Evolutionary conservation across 192 early-diverging fungal genomes (phyloP), one percentile per base, ranked within the genome.

Genomic region (Chytriomyces hyalinus): DNA sequence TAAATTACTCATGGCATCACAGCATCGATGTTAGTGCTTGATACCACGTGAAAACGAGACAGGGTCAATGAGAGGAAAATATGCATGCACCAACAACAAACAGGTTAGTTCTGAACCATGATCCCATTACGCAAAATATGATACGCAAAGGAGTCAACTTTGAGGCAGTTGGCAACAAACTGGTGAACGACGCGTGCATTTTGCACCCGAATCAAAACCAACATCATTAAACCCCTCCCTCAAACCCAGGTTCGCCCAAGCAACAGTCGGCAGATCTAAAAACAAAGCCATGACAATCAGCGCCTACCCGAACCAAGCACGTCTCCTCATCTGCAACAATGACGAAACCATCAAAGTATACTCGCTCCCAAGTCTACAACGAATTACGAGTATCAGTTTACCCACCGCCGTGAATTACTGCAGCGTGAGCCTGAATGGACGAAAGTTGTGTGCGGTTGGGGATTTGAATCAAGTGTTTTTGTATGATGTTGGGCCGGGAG

Each of bases 291-390:
- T 95, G 60, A 88, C 82, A 60, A 92, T 95, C 50, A 87, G 90
- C 2, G 70, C 86, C 20, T 83, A 90, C 49, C 73, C 80, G 26
- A 87, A 76, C 22, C 68, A 88, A 22, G 91, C 91, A 1, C 91
- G 93, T 5, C 84, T 98, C 6, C 73, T 97, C 73, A 92, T 95
- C 26, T 94, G 95, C 84, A 97, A 95, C 83, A 98, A 98, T 78
- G 97, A 98, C 80, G 87, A 94, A 60, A 94, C 94, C 4, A 94
- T 98, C 78, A 95, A 95, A 76, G 90, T 98, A 5, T 92, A 92
- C 80, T 87, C 92, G 0, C 83, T 97, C 43, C 97, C 97, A 0
- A 88, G 86, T 59, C 84, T 98, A 60, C 86, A 91, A 49, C 85
- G 90, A 26, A 74, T 96, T 28, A 87, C 91, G 1, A 94, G 84